Evolutionary conservation across 306 rosid species (phyloP), one percentile per base, ranked within the genome.

Genomic region (Prunus mume): DNA sequence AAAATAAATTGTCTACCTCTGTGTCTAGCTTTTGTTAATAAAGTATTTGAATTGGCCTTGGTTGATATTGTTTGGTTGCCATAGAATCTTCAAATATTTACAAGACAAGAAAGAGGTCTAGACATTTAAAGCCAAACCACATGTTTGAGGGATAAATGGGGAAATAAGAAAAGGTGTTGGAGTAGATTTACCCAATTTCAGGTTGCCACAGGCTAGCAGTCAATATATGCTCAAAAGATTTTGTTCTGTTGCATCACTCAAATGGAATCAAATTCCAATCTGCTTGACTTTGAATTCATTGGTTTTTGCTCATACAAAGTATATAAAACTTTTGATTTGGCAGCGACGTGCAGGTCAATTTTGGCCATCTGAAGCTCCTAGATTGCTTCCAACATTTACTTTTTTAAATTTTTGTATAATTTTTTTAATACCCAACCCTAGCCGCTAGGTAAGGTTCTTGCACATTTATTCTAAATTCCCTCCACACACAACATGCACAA

Each of bases 1-100:
- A 77, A 70, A 91, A 93, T 90, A 89, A 93, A 81, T 79, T 71
- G 58, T 73, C 5, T 30, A 71, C 83, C 71, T 60, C 71, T 65
- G n/a, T 66, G 56, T 65, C 71, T 50, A 55, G 56, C 62, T 61
- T 78, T 52, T 58, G 46, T 34, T 65, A 46, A 79, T 80, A 69
- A 67, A 55, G 25, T 81, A 28, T 73, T 67, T 61, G 58, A 82
- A 34, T 69, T 73, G 17, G 65, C 14, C 63, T 70, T 51, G 6
- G 20, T 67, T 25, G 68, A 71, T 60, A 12, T 60, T 58, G 9
- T 38, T 6, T 38, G 0, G 9, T 38, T 38, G 43, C 43, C 43
- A 38, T 38, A 38, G 43, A 38, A 38, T 38, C 43, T 38, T 38
- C 7, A 38, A 38, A 38, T 38, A 38, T 38, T 38, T 38, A 38